Conservation (phyloP, 257 asterid species). For the Solanum ossicruentum region DNA sequence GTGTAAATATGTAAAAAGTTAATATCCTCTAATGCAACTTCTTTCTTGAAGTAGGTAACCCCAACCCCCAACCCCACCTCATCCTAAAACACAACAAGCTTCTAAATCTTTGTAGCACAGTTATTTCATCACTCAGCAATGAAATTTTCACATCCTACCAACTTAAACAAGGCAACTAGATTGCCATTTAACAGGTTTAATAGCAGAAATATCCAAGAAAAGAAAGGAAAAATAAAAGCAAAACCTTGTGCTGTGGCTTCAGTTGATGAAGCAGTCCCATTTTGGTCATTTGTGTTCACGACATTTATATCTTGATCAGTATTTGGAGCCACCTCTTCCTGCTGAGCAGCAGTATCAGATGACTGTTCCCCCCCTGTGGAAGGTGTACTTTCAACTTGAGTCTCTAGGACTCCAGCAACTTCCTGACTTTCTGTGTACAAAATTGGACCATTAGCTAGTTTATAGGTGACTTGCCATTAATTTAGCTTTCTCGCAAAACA, state of each 20-base stretch:
- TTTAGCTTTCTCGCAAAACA: background rate
- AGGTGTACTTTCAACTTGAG: conserved; percentile 5
- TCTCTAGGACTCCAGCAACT: conserved; percentile 11
- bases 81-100: background rate
- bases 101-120: background rate
- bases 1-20: background rate
- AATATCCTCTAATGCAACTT: background rate
- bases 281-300: conserved; percentile 22
- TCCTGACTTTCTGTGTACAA: conserved; percentile 24
- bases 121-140: background rate
- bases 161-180: background rate
- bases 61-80: too few relatives aligned
- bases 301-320: conserved; percentile 15
- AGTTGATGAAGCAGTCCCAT: conserved; percentile 11
- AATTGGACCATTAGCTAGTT: conserved; percentile 1
- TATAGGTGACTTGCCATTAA: background rate
- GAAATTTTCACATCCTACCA: background rate
- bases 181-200: background rate
- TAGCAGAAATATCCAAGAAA: background rate
- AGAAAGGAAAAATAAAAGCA: background rate
- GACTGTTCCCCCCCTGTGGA: background rate
- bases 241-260: conserved; percentile 39
- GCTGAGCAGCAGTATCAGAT: background rate
- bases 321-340: background rate
- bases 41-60: background rate